These are phyloP conservation scores for Sphaerulina musiva DNA, from an alignment of 2,329 filamentous ascomycete species.

Conservation along the genomic window DNA sequence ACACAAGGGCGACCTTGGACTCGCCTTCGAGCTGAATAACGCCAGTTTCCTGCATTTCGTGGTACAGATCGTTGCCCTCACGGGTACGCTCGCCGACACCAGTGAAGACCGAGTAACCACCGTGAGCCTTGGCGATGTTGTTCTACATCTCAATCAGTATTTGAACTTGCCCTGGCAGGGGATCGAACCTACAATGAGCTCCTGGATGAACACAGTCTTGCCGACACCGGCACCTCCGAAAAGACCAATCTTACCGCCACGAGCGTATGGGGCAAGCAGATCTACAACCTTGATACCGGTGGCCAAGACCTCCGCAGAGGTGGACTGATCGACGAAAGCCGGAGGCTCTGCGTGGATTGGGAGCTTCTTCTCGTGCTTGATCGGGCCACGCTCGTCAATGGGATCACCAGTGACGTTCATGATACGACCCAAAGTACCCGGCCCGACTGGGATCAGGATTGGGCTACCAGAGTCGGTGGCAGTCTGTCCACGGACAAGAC, in stretches of 20 bases:
- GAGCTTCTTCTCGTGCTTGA: conserved; percentile 81
- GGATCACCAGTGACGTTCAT: conserved; percentile 99
- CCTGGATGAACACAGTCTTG: conserved; percentile 99
- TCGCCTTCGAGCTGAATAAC: conserved; percentile 99
- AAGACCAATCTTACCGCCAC: conserved; percentile 99
- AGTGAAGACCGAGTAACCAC: conserved; percentile 99
- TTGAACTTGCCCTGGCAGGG: background rate
- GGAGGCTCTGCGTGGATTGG: conserved; percentile 95
- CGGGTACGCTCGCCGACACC: conserved; percentile 99
- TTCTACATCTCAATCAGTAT: conserved; percentile 52
- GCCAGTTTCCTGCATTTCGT: conserved; percentile 99
- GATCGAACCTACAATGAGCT: conserved; percentile 68
- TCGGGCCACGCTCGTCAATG: conserved; percentile 97
- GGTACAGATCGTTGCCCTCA: conserved; percentile 99
- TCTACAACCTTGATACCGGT: conserved; percentile 99
- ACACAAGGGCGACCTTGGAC: conserved; percentile 98
- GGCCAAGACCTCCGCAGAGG: conserved; percentile 88
- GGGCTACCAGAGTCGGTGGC: conserved; percentile 84
- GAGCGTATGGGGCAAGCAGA: conserved; percentile 95
- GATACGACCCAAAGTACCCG: conserved; percentile 92
- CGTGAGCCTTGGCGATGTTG: conserved; percentile 99
- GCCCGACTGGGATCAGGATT: conserved; percentile 94
- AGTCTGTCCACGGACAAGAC: conserved; percentile 88
- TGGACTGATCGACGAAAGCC: conserved; percentile 90
- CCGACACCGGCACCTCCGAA: conserved; percentile 99